A percentile compares a stretch with the other conserved stretches of the same genome.
Evolutionary conservation across 2,329 filamentous ascomycete genomes (phyloP).

Genomic region (Parafenestella ontariensis): DNA sequence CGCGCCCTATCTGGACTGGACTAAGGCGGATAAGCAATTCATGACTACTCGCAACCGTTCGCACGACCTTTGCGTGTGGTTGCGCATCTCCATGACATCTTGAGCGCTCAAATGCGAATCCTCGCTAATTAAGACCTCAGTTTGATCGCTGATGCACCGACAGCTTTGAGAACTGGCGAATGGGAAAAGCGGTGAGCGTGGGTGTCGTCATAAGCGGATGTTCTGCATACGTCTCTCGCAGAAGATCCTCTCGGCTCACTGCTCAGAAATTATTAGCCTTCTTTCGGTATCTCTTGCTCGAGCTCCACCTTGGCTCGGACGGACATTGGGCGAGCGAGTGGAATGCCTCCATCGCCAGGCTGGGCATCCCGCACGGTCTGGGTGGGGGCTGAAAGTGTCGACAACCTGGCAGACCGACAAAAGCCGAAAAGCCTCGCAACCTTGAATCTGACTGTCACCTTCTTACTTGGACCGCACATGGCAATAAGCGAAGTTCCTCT

Average conservation of each 20-base stretch:
- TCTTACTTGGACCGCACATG: background rate
- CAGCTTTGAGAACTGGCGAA: conserved; percentile 7
- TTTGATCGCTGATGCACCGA: background rate
- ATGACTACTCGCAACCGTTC: background rate
- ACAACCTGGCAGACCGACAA: background rate
- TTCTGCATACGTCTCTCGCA: conserved; percentile 6
- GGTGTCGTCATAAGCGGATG: conserved; percentile 1
- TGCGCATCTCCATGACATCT: background rate
- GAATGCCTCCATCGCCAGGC: conserved; percentile 17
- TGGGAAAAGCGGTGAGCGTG: conserved; percentile 32
- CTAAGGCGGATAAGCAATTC: background rate
- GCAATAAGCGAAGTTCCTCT: conserved; percentile 6
- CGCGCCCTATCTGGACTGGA: background rate
- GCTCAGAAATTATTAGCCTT: conserved; percentile 8
- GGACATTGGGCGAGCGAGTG: conserved; percentile 22
- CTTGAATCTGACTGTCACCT: conserved; percentile 1
- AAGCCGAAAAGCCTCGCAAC: conserved; percentile 1
- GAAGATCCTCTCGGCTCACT: conserved; percentile 14
- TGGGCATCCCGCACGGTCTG: conserved; percentile 26
- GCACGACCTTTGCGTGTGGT: background rate
- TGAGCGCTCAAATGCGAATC: background rate
- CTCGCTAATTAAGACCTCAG: background rate
- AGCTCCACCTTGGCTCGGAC: conserved; percentile 22
- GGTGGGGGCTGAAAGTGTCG: conserved; percentile 19
- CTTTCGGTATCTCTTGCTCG: background rate